Conservation (phyloP, 371 early-diverging fungal species). For the Phascolomyces articulosus region DNA sequence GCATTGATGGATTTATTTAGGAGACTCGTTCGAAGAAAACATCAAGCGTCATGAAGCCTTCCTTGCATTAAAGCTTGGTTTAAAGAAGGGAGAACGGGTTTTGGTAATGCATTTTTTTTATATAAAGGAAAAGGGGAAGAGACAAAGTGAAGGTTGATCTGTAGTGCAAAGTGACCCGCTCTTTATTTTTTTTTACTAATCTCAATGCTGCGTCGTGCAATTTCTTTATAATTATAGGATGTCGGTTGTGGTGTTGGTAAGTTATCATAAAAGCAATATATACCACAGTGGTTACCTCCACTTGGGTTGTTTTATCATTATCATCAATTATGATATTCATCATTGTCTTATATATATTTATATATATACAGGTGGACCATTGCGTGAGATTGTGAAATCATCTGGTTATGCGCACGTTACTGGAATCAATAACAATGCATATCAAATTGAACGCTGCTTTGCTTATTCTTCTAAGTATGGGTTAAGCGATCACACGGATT, state of each 20-base stretch:
- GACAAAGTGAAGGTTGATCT: not conserved
- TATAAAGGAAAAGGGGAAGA: too few relatives aligned
- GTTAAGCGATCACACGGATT: conserved; percentile 49
- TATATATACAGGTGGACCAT: conserved; percentile 57
- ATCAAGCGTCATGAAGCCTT: conserved; percentile 80
- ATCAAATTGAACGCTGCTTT: conserved; percentile 77
- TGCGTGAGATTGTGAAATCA: conserved; percentile 76
- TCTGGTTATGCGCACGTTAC: conserved; percentile 72
- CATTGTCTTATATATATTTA: not conserved
- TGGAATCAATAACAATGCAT: conserved; percentile 85
- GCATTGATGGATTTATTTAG: conserved; percentile 48
- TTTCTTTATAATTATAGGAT: conserved; percentile 35
- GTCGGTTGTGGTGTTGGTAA: conserved; percentile 84
- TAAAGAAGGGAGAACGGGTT: conserved; percentile 63
- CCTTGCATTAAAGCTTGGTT: conserved; percentile 66
- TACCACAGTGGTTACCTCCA: too few relatives aligned
- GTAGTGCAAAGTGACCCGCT: too few relatives aligned
- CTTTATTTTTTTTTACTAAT: too few relatives aligned
- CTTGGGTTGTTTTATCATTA: too few relatives aligned
- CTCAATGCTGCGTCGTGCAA: too few relatives aligned
- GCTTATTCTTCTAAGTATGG: conserved; percentile 66
- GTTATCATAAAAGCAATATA: conserved; percentile 9
- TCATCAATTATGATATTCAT: too few relatives aligned
- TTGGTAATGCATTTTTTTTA: conserved; percentile 34
- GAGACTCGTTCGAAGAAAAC: conserved; percentile 66